These are phyloP conservation scores for Fraxinus quadrangulata DNA, from an alignment of 257 asterid genomes.

Conservation along the genomic window DNA sequence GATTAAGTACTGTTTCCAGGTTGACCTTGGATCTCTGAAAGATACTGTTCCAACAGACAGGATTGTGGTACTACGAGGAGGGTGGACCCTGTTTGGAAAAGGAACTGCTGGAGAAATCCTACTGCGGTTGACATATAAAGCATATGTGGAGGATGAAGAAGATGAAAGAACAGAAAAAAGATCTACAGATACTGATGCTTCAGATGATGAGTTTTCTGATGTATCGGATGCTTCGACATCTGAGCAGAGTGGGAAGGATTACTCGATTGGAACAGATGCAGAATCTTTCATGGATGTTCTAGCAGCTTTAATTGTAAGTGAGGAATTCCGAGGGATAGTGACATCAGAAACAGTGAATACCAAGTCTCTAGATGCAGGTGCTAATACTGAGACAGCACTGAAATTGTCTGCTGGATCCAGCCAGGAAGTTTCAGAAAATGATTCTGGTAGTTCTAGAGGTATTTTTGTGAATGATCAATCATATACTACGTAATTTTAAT, in stretches of 20 bases:
- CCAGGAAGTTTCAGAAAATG: slow-evolving; percentile 41
- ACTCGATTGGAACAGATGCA: slow-evolving; percentile 42
- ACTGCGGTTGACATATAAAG: slow-evolving; percentile 90
- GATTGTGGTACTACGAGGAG: slow-evolving; percentile 68
- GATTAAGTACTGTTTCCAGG: slow-evolving; percentile 44
- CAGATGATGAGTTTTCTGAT: slow-evolving; percentile 67
- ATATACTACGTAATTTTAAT: not conserved
- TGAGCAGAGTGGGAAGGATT: slow-evolving; percentile 40
- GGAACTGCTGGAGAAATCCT: slow-evolving; percentile 83
- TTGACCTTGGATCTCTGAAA: slow-evolving; percentile 84
- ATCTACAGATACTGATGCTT: slow-evolving; percentile 38
- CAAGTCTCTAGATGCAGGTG: slow-evolving; percentile 41
- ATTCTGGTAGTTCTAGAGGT: slow-evolving; percentile 58
- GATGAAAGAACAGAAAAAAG: slow-evolving; percentile 58
- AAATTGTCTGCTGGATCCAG: slow-evolving; percentile 39
- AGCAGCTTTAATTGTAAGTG: slow-evolving; percentile 83
- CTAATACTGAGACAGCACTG: slow-evolving; percentile 34
- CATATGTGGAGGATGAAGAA: slow-evolving; percentile 97
- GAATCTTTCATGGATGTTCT: slow-evolving; percentile 86
- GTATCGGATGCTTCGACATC: slow-evolving; percentile 32
- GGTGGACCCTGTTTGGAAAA: slow-evolving; percentile 76
- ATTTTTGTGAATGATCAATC: slow-evolving; percentile 17
- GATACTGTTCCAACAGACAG: slow-evolving; percentile 94
- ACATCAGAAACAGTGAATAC: slow-evolving; percentile 65
- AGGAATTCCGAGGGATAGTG: slow-evolving; percentile 90